Evolutionary conservation across 2,329 filamentous ascomycete genomes (phyloP).

Genomic region (Beauveria scarabaeidicola): DNA sequence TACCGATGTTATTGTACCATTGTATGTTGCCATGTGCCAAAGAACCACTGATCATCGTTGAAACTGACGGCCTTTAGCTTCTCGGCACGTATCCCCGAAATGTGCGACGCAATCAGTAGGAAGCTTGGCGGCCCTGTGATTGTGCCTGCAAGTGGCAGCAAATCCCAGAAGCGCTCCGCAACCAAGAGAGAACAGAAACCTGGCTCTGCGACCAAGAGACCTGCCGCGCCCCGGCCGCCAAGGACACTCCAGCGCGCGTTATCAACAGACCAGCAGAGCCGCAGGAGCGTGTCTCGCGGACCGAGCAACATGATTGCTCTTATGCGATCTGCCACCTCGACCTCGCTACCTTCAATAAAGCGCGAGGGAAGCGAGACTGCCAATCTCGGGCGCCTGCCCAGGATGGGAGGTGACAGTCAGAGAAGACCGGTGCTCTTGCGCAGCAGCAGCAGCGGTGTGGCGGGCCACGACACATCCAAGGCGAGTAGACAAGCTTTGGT

Average conservation of each 20-base stretch:
- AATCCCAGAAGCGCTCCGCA: conserved; percentile 33
- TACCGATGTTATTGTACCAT: conserved; percentile 70
- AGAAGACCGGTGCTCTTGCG: conserved; percentile 31
- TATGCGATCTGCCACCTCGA: conserved; percentile 59
- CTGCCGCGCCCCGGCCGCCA: conserved; percentile 30
- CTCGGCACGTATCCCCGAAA: conserved; percentile 62
- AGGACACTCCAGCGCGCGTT: conserved; percentile 54
- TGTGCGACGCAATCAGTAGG: conserved; percentile 61
- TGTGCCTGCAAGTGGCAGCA: conserved; percentile 45
- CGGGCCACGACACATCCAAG: conserved; percentile 46
- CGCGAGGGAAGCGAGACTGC: conserved; percentile 57
- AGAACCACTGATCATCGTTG: neutral
- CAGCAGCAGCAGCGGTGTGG: conserved; percentile 39
- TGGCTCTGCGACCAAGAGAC: conserved; percentile 43
- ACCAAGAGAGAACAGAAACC: conserved; percentile 39
- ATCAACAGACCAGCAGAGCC: conserved; percentile 48
- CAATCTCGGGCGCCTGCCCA: conserved; percentile 41
- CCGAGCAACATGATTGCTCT: conserved; percentile 53
- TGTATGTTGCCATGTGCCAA: conserved; percentile 40
- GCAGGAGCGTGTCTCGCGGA: conserved; percentile 46
- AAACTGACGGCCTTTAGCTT: conserved; percentile 46
- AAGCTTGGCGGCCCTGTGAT: conserved; percentile 67
- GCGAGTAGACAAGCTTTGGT: conserved; percentile 57
- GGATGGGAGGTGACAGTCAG: conserved; percentile 26
- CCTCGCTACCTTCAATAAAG: conserved; percentile 53